Percentiles rank a stretch among this genome's conserved stretches.
These are phyloP conservation scores for Amanita rimosa DNA, from an alignment of 768 basidiomycete species.

Conservation along the genomic window DNA sequence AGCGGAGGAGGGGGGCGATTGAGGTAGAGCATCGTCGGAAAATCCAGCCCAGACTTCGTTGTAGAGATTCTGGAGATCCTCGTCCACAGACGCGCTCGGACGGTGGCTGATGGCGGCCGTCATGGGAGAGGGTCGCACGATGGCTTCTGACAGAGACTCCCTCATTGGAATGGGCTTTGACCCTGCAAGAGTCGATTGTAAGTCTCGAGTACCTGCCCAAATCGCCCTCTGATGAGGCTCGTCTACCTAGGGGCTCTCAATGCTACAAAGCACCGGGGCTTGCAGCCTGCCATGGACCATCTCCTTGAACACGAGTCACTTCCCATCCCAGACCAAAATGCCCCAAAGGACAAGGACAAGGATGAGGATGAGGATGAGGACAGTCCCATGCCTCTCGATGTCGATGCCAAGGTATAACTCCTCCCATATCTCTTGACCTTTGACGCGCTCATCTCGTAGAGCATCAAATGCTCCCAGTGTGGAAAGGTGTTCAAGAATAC, in stretches of 20 bases:
- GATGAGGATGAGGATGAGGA: too few species aligned
- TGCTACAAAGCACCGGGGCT: conserved; percentile 71
- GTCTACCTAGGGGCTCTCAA: conserved; percentile 68
- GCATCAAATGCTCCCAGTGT: conserved; percentile 77
- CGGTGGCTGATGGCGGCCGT: conserved; percentile 13
- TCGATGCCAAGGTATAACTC: conserved; percentile 50
- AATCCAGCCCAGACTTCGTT: conserved; percentile 68
- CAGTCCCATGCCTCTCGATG: conserved; percentile 11
- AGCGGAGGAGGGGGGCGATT: conserved; percentile 10
- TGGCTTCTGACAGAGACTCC: conserved; percentile 60
- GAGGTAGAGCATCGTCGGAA: conserved; percentile 26
- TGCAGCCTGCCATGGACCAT: conserved; percentile 90
- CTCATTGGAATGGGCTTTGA: conserved; percentile 87
- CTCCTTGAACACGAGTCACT: conserved; percentile 72
- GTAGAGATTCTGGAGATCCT: conserved; percentile 64
- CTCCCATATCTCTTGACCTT: conserved; percentile 5
- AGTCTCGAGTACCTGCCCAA: conserved; percentile 1
- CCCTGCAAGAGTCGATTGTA: conserved; percentile 74
- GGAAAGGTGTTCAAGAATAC: conserved; percentile 81
- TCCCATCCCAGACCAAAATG: conserved; percentile 53
- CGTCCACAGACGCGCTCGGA: conserved; percentile 41
- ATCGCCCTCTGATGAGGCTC: conserved; percentile 7
- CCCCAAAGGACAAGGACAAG: conserved; percentile 14
- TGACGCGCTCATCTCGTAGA: conserved; percentile 26
- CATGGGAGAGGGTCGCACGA: conserved; percentile 10